A percentile compares a stretch with the other conserved stretches of the same genome.
Conservation (phyloP, 2,329 filamentous ascomycete species). For the Colletotrichum spinosum region DNA sequence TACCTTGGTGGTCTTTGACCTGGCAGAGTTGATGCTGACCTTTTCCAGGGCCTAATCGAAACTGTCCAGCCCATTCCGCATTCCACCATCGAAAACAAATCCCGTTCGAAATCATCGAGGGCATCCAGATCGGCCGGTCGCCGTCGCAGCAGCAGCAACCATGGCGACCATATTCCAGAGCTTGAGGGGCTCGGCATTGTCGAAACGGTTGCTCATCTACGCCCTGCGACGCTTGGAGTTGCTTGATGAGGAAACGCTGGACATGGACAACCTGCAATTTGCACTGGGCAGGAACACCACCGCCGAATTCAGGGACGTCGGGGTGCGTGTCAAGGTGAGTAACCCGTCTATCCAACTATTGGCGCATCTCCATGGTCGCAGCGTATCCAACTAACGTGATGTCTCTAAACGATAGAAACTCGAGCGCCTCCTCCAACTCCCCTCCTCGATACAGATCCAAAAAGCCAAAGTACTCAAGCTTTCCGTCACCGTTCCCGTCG, state of each 20-base stretch:
- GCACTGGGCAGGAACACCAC: conserved; percentile 84
- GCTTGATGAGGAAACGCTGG: conserved; percentile 87
- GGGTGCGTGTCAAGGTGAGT: conserved; percentile 75
- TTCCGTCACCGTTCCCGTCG: conserved; percentile 85
- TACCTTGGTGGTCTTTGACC: neutral
- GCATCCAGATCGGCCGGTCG: neutral
- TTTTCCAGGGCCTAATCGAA: neutral
- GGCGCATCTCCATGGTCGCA: neutral
- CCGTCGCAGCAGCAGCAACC: conserved; percentile 39
- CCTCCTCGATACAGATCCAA: conserved; percentile 75
- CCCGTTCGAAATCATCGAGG: conserved; percentile 12
- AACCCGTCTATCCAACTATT: conserved; percentile 51
- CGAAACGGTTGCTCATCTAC: conserved; percentile 90
- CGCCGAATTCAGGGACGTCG: conserved; percentile 89
- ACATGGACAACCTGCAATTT: conserved; percentile 88
- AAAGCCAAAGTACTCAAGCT: conserved; percentile 82
- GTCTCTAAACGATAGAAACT: conserved; percentile 74
- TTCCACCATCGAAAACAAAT: conserved; percentile 2
- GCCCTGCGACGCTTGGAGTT: conserved; percentile 85
- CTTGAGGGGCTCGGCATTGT: conserved; percentile 77
- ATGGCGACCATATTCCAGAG: conserved; percentile 81
- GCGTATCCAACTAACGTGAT: conserved; percentile 6
- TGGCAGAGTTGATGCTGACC: neutral
- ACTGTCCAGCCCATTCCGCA: neutral
- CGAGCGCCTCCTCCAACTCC: conserved; percentile 78